These are phyloP conservation scores for Diaporthe amygdali DNA, from an alignment of 2,329 filamentous ascomycete species.

Conservation along the genomic window DNA sequence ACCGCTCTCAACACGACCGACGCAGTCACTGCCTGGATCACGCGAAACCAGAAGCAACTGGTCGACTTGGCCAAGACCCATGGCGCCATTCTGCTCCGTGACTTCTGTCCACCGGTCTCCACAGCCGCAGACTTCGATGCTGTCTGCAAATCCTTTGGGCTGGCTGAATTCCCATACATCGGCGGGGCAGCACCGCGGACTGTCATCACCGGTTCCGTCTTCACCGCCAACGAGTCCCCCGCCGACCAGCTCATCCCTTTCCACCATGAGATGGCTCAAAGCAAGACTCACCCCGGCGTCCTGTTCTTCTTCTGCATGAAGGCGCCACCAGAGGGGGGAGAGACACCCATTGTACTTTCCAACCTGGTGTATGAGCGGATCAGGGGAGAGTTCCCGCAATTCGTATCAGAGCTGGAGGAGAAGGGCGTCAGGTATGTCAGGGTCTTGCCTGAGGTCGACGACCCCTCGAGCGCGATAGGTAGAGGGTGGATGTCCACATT, in stretches of 20 bases:
- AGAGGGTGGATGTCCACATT: constrained; percentile 26
- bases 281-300: constrained; percentile 18
- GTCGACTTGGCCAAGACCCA: constrained; percentile 15
- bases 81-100: constrained; percentile 22
- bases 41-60: constrained; percentile 2
- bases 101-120: constrained; percentile 19
- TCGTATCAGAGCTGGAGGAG: constrained; percentile 21
- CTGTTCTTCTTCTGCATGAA: constrained; percentile 25
- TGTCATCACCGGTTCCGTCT: constrained; percentile 20
- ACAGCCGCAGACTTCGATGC: constrained; percentile 20
- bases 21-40: constrained; percentile 17
- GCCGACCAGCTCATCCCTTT: constrained; percentile 26
- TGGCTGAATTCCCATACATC: constrained; percentile 20
- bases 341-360: constrained; percentile 24
- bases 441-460: constrained; percentile 12
- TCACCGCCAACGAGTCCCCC: constrained; percentile 25
- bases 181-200: constrained; percentile 22
- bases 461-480: constrained; percentile 24
- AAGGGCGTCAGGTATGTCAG: constrained; percentile 24
- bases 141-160: constrained; percentile 18
- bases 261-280: constrained; percentile 27
- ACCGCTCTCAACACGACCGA: background rate
- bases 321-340: constrained; percentile 4
- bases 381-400: constrained; percentile 9
- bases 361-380: constrained; percentile 22